Evolutionary conservation across 192 early-diverging fungal species (phyloP).

Genomic region (Linderina pennispora): DNA sequence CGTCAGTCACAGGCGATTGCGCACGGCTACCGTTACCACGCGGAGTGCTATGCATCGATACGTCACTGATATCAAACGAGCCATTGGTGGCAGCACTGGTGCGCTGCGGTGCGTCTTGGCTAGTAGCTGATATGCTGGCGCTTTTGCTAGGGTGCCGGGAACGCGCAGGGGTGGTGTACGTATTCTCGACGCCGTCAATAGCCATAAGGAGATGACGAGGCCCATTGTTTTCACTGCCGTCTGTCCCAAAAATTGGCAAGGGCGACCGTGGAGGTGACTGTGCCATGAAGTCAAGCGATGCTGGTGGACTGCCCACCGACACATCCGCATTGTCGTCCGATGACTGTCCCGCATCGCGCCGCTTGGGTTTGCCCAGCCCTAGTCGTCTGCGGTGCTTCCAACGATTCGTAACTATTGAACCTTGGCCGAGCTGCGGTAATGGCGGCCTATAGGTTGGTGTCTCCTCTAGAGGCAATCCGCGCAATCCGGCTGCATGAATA

Average conservation of each 20-base stretch:
- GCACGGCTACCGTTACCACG: conserved; percentile 22
- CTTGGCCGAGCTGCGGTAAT: conserved; percentile 18
- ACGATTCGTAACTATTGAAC: conserved; percentile 29
- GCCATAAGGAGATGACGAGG: no score
- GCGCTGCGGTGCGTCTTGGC: not conserved
- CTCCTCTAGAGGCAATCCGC: conserved; percentile 1
- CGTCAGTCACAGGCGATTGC: no score
- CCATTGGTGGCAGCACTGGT: not conserved
- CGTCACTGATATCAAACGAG: conserved; percentile 36
- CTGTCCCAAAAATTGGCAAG: conserved; percentile 9
- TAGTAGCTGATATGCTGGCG: not conserved
- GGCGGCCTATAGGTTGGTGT: conserved; percentile 43
- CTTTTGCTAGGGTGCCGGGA: conserved; percentile 3
- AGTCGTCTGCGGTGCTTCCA: conserved; percentile 38
- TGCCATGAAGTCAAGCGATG: conserved; percentile 15
- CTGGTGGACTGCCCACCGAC: conserved; percentile 13
- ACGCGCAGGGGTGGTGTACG: conserved; percentile 16
- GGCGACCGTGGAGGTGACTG: conserved; percentile 15
- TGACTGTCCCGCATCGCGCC: conserved; percentile 5
- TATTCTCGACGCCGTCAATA: conserved; percentile 21
- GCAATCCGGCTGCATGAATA: not conserved
- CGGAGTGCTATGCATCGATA: conserved; percentile 39
- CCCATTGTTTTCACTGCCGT: no score
- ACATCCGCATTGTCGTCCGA: conserved; percentile 13
- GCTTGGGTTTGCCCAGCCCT: conserved; percentile 40